Evolutionary conservation across 1,284 basidiomycete species (phyloP).

Genomic region (Microbotryum scabiosae): DNA sequence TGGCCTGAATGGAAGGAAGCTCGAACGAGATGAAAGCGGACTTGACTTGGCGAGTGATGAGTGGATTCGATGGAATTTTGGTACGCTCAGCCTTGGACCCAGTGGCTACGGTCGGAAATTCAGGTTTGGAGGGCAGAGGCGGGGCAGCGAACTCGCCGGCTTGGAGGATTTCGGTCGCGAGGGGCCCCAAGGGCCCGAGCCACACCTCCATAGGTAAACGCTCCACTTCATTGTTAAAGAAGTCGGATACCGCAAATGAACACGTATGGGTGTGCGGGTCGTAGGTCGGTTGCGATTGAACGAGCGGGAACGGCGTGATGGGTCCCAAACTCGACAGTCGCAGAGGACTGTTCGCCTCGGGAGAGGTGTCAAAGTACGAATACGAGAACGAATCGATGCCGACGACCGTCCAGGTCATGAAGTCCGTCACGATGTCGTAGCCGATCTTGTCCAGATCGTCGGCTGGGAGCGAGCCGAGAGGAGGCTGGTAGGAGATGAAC

Average conservation of each 20-base stretch:
- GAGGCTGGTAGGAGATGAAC: conserved; percentile 63
- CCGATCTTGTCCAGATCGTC: conserved; percentile 55
- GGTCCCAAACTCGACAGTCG: conserved; percentile 49
- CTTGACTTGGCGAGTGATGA: too few species aligned
- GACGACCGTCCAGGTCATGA: conserved; percentile 90
- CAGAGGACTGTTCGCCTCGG: conserved; percentile 64
- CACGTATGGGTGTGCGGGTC: conserved; percentile 62
- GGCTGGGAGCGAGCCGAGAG: conserved; percentile 62
- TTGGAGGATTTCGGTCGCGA: conserved; percentile 37
- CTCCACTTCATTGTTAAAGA: conserved; percentile 48
- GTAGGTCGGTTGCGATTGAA: conserved; percentile 70
- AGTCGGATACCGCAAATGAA: conserved; percentile 61
- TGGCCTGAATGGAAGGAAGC: too few species aligned
- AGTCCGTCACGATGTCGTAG: conserved; percentile 83
- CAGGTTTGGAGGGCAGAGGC: too few species aligned
- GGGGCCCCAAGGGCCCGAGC: conserved; percentile 76
- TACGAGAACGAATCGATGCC: conserved; percentile 89
- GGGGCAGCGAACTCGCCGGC: too few species aligned
- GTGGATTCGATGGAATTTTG: too few species aligned
- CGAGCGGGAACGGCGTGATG: conserved; percentile 76
- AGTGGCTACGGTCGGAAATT: too few species aligned
- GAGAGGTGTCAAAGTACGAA: conserved; percentile 84
- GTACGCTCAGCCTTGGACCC: too few species aligned
- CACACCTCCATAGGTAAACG: conserved; percentile 67
- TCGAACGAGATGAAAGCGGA: too few species aligned